phyloP scores from a whole-genome alignment of 148 eudicot species.

The Rheum nobile region DNA sequence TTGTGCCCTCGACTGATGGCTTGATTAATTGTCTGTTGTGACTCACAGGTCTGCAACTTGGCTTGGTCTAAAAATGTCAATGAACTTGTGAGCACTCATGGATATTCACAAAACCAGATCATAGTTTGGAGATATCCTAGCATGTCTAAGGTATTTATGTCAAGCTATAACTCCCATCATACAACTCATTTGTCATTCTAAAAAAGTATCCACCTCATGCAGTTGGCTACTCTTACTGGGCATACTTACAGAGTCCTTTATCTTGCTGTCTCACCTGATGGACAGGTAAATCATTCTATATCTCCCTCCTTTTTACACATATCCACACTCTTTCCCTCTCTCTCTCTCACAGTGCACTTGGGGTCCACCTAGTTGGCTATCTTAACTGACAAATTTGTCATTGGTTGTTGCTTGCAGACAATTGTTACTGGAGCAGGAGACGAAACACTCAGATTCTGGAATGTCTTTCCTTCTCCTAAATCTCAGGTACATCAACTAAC shows the following conservation, averaged over 20 bases:
- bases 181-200: not conserved
- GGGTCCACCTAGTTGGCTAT: not conserved
- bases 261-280: conserved; percentile 84
- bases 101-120: conserved; percentile 97
- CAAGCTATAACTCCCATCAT: not conserved
- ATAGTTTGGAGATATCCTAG: conserved; percentile 85
- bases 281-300: conserved; percentile 43
- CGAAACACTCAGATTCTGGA: conserved; percentile 94
- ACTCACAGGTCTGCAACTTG: conserved; percentile 74
- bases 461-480: conserved; percentile 84
- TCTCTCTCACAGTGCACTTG: not conserved
- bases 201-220: not conserved
- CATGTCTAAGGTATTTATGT: conserved; percentile 64
- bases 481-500: conserved; percentile 49
- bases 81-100: conserved; percentile 93
- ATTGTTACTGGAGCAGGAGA: conserved; percentile 97
- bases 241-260: conserved; percentile 76
- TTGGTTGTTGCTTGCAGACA: conserved; percentile 39
- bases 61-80: conserved; percentile 93
- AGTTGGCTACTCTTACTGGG: conserved; percentile 83
- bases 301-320: not conserved
- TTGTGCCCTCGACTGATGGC: not conserved
- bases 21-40: not conserved
- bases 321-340: not conserved
- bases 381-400: conserved; percentile 7